phyloP scores from a whole-genome alignment of 306 rosid genomes.

The Glycine latifolia region DNA sequence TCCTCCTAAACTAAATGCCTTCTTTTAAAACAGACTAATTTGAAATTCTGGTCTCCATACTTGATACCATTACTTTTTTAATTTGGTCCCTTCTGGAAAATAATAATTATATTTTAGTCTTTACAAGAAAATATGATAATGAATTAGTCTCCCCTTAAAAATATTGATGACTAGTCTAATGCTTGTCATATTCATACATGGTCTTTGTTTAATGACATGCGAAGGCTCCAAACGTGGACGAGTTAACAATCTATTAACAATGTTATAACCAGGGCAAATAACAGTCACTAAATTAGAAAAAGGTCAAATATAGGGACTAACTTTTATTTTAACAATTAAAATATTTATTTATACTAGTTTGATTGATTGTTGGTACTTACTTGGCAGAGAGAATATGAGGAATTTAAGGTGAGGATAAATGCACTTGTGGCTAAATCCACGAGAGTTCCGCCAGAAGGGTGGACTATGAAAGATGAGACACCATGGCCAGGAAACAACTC shows the following conservation, averaged over 20 bases:
- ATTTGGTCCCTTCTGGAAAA: neutral
- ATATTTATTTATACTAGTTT: conserved; percentile 8
- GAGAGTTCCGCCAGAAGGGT: conserved; percentile 88
- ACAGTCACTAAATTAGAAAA: neutral
- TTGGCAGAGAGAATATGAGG: conserved; percentile 96
- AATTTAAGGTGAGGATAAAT: conserved; percentile 92
- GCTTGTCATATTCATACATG: neutral
- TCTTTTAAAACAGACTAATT: neutral
- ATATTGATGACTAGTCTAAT: neutral
- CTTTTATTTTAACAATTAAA: neutral
- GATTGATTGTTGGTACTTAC: conserved; percentile 37
- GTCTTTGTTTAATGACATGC: neutral
- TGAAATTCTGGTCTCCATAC: neutral
- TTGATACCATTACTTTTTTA: neutral
- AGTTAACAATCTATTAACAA: neutral
- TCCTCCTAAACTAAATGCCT: conserved; percentile 24
- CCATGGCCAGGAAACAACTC: conserved; percentile 99
- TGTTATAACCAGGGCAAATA: neutral
- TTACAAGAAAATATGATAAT: neutral
- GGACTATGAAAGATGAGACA: conserved; percentile 99
- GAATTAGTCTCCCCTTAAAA: neutral
- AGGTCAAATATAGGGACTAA: neutral
- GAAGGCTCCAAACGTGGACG: neutral
- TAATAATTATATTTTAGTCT: neutral
- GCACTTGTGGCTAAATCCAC: conserved; percentile 87